Evolutionary conservation across 805 yeast genomes (phyloP).

Genomic region (Saccharomycopsis oosterbeekiorum): DNA sequence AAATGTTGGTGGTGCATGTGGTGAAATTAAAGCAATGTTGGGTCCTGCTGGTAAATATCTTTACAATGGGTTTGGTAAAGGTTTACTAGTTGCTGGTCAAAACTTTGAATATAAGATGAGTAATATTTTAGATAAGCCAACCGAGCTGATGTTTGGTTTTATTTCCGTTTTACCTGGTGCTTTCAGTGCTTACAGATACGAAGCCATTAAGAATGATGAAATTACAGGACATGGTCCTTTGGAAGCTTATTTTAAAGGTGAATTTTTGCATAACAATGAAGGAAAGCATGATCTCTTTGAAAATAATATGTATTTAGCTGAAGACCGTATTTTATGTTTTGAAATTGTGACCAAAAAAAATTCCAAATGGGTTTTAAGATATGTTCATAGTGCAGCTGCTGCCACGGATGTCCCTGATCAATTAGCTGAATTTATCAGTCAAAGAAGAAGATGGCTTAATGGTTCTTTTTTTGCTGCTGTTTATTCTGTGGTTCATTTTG

Average conservation of each 20-base stretch:
- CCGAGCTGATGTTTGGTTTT: constrained; percentile 55
- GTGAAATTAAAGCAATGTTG: constrained; percentile 56
- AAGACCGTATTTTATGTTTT: constrained; percentile 57
- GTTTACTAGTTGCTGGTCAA: constrained; percentile 45
- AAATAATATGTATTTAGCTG: constrained; percentile 62
- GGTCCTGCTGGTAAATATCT: constrained; percentile 37
- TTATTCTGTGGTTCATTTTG: constrained; percentile 45
- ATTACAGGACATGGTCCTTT: constrained; percentile 46
- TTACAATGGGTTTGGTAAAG: constrained; percentile 35
- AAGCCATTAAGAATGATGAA: constrained; percentile 45
- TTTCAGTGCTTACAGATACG: constrained; percentile 52
- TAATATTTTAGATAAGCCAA: constrained; percentile 56
- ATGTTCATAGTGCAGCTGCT: constrained; percentile 53
- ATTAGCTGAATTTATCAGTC: constrained; percentile 52
- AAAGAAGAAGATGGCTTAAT: constrained; percentile 60
- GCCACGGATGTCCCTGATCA: constrained; percentile 62
- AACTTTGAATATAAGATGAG: constrained; percentile 61
- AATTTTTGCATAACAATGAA: constrained; percentile 47
- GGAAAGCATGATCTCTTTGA: constrained; percentile 56
- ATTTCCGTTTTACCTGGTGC: constrained; percentile 63
- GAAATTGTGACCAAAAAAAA: constrained; percentile 51
- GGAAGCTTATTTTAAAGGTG: constrained; percentile 61
- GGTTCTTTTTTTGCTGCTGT: constrained; percentile 62
- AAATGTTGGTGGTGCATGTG: constrained; percentile 61
- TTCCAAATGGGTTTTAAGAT: constrained; percentile 51